Conservation (phyloP, 768 basidiomycete genomes). For the Nidularia sp. region DNA sequence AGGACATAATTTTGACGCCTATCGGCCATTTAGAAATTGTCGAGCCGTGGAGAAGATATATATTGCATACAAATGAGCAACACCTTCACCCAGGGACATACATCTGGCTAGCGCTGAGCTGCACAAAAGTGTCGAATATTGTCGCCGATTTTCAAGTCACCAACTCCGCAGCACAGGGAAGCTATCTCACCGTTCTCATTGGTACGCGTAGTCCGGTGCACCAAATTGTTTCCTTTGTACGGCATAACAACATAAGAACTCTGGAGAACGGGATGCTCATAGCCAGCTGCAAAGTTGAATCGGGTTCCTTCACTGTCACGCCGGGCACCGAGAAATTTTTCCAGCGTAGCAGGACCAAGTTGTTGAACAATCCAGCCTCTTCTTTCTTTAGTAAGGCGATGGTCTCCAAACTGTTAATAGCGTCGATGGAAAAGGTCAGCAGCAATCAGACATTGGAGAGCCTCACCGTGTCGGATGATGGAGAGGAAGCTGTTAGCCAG, state of each 20-base stretch:
- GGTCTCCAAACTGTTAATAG: not conserved
- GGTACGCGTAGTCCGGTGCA: not conserved
- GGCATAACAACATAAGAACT: not conserved
- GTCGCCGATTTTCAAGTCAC: not conserved
- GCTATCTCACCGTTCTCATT: not conserved
- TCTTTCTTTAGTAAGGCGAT: not conserved
- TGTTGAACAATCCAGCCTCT: not conserved
- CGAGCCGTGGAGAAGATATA: not conserved
- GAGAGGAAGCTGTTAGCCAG: not conserved
- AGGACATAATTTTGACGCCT: not conserved
- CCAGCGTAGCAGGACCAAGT: not conserved
- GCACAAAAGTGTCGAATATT: not conserved
- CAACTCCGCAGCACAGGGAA: not conserved
- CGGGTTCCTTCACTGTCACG: not conserved
- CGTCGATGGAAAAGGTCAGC: not conserved
- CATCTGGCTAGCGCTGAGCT: not conserved
- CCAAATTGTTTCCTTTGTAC: not conserved
- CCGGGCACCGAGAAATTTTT: not conserved
- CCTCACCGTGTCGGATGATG: not conserved
- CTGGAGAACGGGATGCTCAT: not conserved
- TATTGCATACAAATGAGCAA: not conserved
- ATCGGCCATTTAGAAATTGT: not conserved
- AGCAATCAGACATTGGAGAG: not conserved
- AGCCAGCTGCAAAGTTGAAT: not conserved
- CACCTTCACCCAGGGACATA: not conserved